These are phyloP conservation scores for Macrotyloma uniflorum DNA, from an alignment of 306 rosid species.

Conservation along the genomic window DNA sequence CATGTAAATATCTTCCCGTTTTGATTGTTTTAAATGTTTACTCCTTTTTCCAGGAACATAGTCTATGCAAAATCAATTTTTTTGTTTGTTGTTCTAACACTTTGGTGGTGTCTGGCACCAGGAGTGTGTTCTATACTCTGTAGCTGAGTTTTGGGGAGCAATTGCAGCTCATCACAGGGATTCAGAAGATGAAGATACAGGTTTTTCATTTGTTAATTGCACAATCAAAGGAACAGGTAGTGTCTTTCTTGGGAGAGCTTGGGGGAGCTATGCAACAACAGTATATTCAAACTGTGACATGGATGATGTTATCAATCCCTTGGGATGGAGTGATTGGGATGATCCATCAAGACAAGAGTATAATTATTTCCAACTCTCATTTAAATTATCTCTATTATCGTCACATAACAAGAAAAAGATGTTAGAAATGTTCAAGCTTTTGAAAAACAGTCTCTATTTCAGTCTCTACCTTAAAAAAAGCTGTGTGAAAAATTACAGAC, in stretches of 20 bases:
- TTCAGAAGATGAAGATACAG: slow-evolving; percentile 53
- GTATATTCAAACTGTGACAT: slow-evolving; percentile 59
- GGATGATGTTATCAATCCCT: slow-evolving; percentile 50
- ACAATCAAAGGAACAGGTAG: slow-evolving; percentile 59
- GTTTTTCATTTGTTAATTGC: slow-evolving; percentile 68
- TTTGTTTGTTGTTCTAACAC: neutral
- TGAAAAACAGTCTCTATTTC: no score
- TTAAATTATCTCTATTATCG: neutral
- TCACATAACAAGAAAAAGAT: neutral
- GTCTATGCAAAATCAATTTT: neutral
- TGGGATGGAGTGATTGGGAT: slow-evolving; percentile 74
- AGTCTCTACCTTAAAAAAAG: no score
- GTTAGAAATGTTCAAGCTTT: no score
- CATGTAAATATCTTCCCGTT: slow-evolving; percentile 39
- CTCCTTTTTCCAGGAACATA: neutral
- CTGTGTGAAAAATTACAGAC: no score
- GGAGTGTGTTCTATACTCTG: slow-evolving; percentile 63
- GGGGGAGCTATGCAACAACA: slow-evolving; percentile 68
- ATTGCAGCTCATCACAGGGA: slow-evolving; percentile 83
- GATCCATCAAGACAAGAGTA: slow-evolving; percentile 58
- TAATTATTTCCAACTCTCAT: neutral
- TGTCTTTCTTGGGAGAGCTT: slow-evolving; percentile 67
- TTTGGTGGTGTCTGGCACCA: slow-evolving; percentile 22
- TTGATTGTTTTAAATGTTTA: neutral
- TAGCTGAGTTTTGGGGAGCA: slow-evolving; percentile 60